A percentile compares a stretch with the other conserved stretches of the same genome.
phyloP scores from a whole-genome alignment of 2,329 filamentous ascomycete genomes.

The Annulohypoxylon truncatum region DNA sequence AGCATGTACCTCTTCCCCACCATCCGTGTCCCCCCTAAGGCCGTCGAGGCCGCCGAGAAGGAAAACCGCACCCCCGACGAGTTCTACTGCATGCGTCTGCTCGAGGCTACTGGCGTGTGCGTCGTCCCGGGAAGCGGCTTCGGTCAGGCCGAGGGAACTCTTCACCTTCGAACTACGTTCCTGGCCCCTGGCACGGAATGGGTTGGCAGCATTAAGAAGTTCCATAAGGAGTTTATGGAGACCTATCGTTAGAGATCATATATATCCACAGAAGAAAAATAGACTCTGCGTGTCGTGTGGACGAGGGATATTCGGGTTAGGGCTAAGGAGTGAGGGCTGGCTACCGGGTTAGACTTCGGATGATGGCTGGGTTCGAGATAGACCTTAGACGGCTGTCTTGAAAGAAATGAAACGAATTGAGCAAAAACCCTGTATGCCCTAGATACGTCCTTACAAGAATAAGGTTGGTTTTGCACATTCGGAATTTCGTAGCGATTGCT shows the following conservation, averaged over 20 bases:
- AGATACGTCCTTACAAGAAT: not conserved
- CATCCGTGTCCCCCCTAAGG: slow-evolving; percentile 82
- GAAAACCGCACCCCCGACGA: slow-evolving; percentile 85
- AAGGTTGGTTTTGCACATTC: not conserved
- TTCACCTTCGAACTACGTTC: slow-evolving; percentile 98
- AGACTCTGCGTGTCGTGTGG: not conserved
- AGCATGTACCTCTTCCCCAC: slow-evolving; percentile 99
- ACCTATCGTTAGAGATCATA: slow-evolving; percentile 69
- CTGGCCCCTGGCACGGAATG: slow-evolving; percentile 95
- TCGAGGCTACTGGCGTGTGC: slow-evolving; percentile 94
- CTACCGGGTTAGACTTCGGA: not conserved
- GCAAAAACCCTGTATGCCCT: not conserved
- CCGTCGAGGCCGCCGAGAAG: slow-evolving; percentile 77
- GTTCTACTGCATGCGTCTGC: slow-evolving; percentile 90
- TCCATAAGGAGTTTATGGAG: slow-evolving; percentile 91
- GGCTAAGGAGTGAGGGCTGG: not conserved
- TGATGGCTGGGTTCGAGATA: not conserved
- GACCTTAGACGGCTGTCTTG: not conserved
- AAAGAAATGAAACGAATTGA: not conserved
- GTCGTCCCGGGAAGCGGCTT: slow-evolving; percentile 94
- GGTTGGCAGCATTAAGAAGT: slow-evolving; percentile 87
- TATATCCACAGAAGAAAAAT: not conserved
- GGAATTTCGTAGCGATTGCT: not conserved
- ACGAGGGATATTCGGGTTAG: not conserved
- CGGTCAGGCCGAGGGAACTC: slow-evolving; percentile 88